phyloP scores from a whole-genome alignment of 768 basidiomycete species.

The Russula lepida region DNA sequence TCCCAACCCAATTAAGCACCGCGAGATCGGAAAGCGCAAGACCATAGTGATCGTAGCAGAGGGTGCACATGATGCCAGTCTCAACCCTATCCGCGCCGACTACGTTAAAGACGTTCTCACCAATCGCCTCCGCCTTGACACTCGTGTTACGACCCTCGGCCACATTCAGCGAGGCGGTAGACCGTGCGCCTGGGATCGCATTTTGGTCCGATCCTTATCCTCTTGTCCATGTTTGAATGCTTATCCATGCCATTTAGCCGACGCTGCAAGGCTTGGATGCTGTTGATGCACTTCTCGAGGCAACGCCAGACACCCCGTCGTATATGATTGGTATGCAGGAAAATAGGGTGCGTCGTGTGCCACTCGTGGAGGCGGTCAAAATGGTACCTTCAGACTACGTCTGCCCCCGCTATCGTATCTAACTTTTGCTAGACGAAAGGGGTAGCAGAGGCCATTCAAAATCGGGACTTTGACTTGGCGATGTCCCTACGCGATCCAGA shows the following conservation, averaged over 20 bases:
- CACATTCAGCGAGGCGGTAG: slow-evolving; percentile 94
- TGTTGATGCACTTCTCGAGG: slow-evolving; percentile 76
- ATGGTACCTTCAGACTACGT: slow-evolving; percentile 41
- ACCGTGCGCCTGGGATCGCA: slow-evolving; percentile 89
- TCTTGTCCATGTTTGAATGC: not conserved
- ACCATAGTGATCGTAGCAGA: slow-evolving; percentile 98
- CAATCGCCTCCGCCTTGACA: slow-evolving; percentile 84
- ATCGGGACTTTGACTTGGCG: slow-evolving; percentile 78
- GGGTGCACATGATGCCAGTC: slow-evolving; percentile 80
- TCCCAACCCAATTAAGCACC: slow-evolving; percentile 49
- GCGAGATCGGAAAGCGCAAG: slow-evolving; percentile 87
- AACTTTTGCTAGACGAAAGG: slow-evolving; percentile 59
- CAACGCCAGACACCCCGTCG: slow-evolving; percentile 84
- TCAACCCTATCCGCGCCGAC: slow-evolving; percentile 88
- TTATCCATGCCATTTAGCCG: slow-evolving; percentile 42
- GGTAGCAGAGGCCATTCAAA: slow-evolving; percentile 73
- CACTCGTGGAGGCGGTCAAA: slow-evolving; percentile 87
- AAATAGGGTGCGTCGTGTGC: slow-evolving; percentile 90
- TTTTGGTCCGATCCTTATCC: slow-evolving; percentile 46
- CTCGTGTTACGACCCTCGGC: slow-evolving; percentile 92
- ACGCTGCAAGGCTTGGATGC: slow-evolving; percentile 96
- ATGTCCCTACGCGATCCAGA: slow-evolving; percentile 88
- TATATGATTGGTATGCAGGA: slow-evolving; percentile 97
- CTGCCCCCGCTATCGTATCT: not conserved
- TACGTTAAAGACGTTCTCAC: slow-evolving; percentile 86